Percentiles rank a stretch among this genome's conserved stretches.
Evolutionary conservation across 2,329 filamentous ascomycete genomes (phyloP).

Genomic region (Microsporum ferrugineum): DNA sequence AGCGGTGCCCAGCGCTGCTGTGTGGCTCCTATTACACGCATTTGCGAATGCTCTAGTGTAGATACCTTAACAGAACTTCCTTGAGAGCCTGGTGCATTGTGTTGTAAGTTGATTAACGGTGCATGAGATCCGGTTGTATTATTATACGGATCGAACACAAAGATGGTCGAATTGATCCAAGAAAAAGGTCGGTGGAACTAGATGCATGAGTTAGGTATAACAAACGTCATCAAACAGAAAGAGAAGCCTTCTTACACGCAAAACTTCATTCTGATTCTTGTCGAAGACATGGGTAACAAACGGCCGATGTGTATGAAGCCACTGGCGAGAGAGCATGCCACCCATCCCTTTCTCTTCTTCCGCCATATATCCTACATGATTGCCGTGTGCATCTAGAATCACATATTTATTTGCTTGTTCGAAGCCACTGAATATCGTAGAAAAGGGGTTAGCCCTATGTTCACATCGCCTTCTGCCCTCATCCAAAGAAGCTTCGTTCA

Average conservation of each 20-base stretch:
- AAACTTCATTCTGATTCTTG: constrained; percentile 46
- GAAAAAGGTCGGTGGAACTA: constrained; percentile 53
- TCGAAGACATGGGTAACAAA: constrained; percentile 58
- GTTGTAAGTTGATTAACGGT: constrained; percentile 25
- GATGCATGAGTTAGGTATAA: background rate
- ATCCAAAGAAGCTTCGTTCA: background rate
- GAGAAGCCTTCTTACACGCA: constrained; percentile 33
- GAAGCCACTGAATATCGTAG: constrained; percentile 38
- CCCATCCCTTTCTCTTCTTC: constrained; percentile 51
- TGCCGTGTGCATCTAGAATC: constrained; percentile 52
- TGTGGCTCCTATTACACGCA: constrained; percentile 53
- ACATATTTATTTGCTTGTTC: constrained; percentile 57
- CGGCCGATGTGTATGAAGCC: constrained; percentile 50
- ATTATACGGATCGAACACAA: constrained; percentile 44
- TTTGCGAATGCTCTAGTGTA: constrained; percentile 42
- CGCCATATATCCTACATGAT: constrained; percentile 53
- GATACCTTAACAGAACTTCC: constrained; percentile 43
- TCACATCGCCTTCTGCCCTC: background rate
- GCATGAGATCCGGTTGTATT: constrained; percentile 24
- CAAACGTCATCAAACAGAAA: background rate
- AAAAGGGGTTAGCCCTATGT: background rate
- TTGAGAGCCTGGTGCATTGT: constrained; percentile 31
- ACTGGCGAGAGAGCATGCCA: constrained; percentile 46
- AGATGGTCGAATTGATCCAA: constrained; percentile 50
- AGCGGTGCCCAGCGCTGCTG: constrained; percentile 54